Percentiles rank a stretch among this genome's conserved stretches.
These are phyloP conservation scores for Sugiyamaella castrensis DNA, from an alignment of 1,139 yeast genomes.

Conservation along the genomic window DNA sequence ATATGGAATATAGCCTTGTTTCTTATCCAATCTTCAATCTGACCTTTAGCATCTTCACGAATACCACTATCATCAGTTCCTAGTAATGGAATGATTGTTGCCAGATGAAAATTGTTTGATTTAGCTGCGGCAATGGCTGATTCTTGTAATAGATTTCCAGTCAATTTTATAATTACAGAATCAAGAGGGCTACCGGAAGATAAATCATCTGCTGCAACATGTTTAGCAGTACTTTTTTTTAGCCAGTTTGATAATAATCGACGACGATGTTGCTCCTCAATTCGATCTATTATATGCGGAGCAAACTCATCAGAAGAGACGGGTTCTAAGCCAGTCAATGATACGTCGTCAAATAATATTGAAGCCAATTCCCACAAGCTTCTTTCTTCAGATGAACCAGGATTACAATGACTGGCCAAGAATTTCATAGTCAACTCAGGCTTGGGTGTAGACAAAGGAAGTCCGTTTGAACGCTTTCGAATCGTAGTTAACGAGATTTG, in stretches of 20 bases:
- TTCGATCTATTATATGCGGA: slow-evolving; percentile 30
- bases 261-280: slow-evolving; percentile 45
- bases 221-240: slow-evolving; percentile 47
- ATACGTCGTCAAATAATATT: slow-evolving; percentile 52
- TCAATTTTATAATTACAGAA: slow-evolving; percentile 50
- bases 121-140: slow-evolving; percentile 63
- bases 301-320: slow-evolving; percentile 11
- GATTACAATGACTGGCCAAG: slow-evolving; percentile 11
- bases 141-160: slow-evolving; percentile 54
- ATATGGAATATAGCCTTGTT: slow-evolving; percentile 44
- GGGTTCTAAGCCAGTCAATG: slow-evolving; percentile 28
- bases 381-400: slow-evolving; percentile 17
- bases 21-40: slow-evolving; percentile 51
- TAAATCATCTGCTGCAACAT: slow-evolving; percentile 38
- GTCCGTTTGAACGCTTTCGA: slow-evolving; percentile 17
- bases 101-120: slow-evolving; percentile 62
- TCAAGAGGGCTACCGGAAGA: slow-evolving; percentile 40
- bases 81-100: slow-evolving; percentile 64
- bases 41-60: slow-evolving; percentile 47
- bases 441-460: slow-evolving; percentile 21
- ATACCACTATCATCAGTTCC: slow-evolving; percentile 60
- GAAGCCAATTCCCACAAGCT: slow-evolving; percentile 52
- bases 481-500: slow-evolving; percentile 10
- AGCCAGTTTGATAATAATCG: slow-evolving; percentile 58
- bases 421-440: slow-evolving; percentile 21